Evolutionary conservation across 225 moss, liverwort and hornwort genomes (phyloP), one percentile per base, ranked within the genome.

Genomic region (Asterella californica): DNA sequence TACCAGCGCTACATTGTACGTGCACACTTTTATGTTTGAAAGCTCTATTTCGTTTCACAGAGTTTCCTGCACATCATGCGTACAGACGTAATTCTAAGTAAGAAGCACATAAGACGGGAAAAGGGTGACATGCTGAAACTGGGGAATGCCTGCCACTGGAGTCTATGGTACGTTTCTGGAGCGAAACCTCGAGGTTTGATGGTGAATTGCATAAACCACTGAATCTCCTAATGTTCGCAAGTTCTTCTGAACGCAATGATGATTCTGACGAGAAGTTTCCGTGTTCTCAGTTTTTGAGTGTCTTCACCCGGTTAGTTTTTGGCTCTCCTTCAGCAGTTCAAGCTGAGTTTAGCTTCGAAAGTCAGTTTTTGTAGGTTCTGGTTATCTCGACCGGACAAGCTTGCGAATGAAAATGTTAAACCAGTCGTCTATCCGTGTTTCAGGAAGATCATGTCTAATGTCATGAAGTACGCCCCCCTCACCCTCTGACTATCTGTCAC

Each of bases 1-100:
- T 99, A 93, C 85, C 93, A 94, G 78, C 90, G 94, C 48, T 87
- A 88, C 84, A 88, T 99, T 30, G 97, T 97, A 86, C 8, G 81
- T 74, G 37, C 62, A 46, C 46, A 48, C n/a, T 48, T 37, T 50
- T 27, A 50, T 46, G 50, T 64, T 21, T 67, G 32, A 21, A 29
- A 29, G 6, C 47, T 70, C 21, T 27, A 15, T 32, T 32, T n/a
- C 18, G 10, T 14, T 8, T 27, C 22, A 12, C 48, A 25, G n/a
- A n/a, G 7, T n/a, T 73, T 17, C 17, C 21, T 49, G 8, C n/a
- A 49, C 73, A 47, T 5, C 15, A 27, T 4, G 33, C n/a, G 15
- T 19, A 67, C 67, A 30, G 27, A 30, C 1, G 47, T 21, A 49
- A 48, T 48, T 49, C 17, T 24, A 63, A 7, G 29, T 29, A 29